These are phyloP conservation scores for Schrenkiella parvula DNA, from an alignment of 345 rosid species.

Conservation along the genomic window DNA sequence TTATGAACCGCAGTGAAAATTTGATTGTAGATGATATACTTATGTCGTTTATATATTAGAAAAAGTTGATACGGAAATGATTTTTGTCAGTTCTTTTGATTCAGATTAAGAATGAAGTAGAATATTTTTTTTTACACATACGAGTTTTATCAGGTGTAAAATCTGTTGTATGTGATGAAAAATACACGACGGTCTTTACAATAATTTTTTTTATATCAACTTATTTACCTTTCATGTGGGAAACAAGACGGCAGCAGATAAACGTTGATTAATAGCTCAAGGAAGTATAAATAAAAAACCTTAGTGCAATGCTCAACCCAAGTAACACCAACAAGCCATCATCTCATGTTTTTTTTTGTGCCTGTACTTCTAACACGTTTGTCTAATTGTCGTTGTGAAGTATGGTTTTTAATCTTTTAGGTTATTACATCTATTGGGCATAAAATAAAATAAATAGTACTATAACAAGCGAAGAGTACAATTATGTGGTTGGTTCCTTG, in stretches of 20 bases:
- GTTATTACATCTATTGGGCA: slow-evolving; percentile 3
- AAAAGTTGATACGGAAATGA: not conserved
- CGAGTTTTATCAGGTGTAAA: too few species aligned
- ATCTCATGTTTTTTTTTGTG: not conserved
- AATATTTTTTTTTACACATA: too few species aligned
- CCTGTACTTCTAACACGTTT: not conserved
- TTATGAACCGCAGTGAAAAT: not conserved
- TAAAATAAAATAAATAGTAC: not conserved
- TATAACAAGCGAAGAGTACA: not conserved
- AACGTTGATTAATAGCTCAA: not conserved
- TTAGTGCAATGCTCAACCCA: not conserved
- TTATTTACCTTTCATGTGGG: not conserved
- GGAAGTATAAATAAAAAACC: not conserved
- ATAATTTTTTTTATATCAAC: not conserved
- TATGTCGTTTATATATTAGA: not conserved
- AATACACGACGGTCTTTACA: not conserved
- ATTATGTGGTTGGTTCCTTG: not conserved
- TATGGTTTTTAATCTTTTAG: not conserved
- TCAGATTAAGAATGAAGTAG: not conserved
- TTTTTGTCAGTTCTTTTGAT: not conserved
- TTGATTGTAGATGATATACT: not conserved
- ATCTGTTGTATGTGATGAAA: not conserved
- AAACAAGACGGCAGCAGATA: not conserved
- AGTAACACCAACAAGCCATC: not conserved
- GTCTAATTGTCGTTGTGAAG: not conserved